These are phyloP conservation scores for Piper betle DNA, from an alignment of 164 flowering plant genomes.

Conservation along the genomic window DNA sequence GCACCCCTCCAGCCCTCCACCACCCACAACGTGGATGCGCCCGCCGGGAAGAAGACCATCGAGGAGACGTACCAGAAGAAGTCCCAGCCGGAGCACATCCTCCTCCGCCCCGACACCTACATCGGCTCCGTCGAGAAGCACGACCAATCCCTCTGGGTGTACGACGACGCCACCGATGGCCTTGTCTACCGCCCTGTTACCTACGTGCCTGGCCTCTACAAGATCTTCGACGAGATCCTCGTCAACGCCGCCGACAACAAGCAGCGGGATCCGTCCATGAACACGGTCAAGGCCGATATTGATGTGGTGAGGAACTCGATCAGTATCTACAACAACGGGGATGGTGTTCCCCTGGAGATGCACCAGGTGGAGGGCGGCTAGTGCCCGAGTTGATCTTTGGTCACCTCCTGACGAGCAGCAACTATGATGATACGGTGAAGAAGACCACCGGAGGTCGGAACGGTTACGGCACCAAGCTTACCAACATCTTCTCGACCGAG, in stretches of 20 bases:
- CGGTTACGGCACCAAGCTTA: slow-evolving; percentile 93
- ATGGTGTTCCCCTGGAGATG: slow-evolving; percentile 88
- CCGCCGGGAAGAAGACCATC: slow-evolving; percentile 35
- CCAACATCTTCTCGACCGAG: slow-evolving; percentile 88
- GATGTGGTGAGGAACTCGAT: slow-evolving; percentile 53
- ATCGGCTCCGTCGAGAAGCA: slow-evolving; percentile 89
- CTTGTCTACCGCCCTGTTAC: slow-evolving; percentile 51
- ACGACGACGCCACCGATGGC: slow-evolving; percentile 19
- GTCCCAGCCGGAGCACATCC: slow-evolving; percentile 91
- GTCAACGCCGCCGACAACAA: slow-evolving; percentile 98
- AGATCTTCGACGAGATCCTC: slow-evolving; percentile 90
- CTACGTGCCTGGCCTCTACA: slow-evolving; percentile 92
- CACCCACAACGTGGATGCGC: slow-evolving; percentile 26
- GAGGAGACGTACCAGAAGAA: slow-evolving; percentile 97
- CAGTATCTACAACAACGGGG: slow-evolving; percentile 77
- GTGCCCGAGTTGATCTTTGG: slow-evolving; percentile 98
- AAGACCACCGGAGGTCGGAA: slow-evolving; percentile 98
- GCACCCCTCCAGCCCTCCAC: slow-evolving; percentile 56
- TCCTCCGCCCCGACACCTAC: slow-evolving; percentile 95
- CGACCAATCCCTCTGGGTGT: slow-evolving; percentile 78
- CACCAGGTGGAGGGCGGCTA: slow-evolving; percentile 88
- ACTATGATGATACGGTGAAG: slow-evolving; percentile 66
- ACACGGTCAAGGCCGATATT: slow-evolving; percentile 52
- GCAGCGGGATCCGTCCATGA: slow-evolving; percentile 90
- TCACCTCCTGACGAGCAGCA: slow-evolving; percentile 88